phyloP scores from a whole-genome alignment of 352 stramenopile genomes.

The Phytophthora palmivora region DNA sequence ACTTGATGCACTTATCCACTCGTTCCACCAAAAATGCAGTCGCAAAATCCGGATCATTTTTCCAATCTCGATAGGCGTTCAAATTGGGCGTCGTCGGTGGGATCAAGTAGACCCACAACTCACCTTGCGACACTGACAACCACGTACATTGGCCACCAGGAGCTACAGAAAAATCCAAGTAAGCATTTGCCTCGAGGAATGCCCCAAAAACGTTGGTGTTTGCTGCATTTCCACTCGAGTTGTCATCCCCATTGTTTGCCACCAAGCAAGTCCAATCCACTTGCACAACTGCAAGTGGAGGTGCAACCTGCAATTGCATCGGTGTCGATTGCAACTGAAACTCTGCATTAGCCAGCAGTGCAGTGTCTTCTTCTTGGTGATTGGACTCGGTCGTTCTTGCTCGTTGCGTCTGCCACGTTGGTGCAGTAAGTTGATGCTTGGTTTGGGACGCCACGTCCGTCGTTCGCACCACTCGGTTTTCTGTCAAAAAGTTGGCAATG shows the following conservation, averaged over 20 bases:
- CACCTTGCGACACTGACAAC: slow-evolving; percentile 69
- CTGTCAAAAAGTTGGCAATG: slow-evolving; percentile 44
- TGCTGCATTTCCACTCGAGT: slow-evolving; percentile 7
- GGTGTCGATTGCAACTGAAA: slow-evolving; percentile 59
- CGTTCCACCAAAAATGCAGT: slow-evolving; percentile 69
- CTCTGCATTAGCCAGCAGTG: slow-evolving; percentile 52
- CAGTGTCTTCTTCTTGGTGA: slow-evolving; percentile 26
- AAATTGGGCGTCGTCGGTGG: slow-evolving; percentile 56
- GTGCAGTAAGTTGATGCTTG: slow-evolving; percentile 40
- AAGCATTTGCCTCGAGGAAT: slow-evolving; percentile 61
- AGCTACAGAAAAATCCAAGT: slow-evolving; percentile 72
- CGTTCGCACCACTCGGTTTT: slow-evolving; percentile 39
- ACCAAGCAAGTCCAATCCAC: slow-evolving; percentile 64
- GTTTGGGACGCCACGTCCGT: slow-evolving; percentile 52
- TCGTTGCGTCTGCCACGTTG: slow-evolving; percentile 38
- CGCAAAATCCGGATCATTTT: slow-evolving; percentile 40
- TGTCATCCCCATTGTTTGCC: slow-evolving; percentile 3
- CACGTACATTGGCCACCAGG: slow-evolving; percentile 63
- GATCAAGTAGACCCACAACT: slow-evolving; percentile 75
- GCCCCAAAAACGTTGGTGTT: slow-evolving; percentile 67
- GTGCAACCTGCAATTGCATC: slow-evolving; percentile 39
- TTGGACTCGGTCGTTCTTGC: slow-evolving; percentile 5
- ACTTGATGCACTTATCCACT: slow-evolving; percentile 81
- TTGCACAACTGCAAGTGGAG: slow-evolving; percentile 55
- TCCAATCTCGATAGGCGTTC: slow-evolving; percentile 68